These are phyloP conservation scores for Dinochytrium kinnereticum DNA, from an alignment of 371 early-diverging fungal species.

Conservation along the genomic window DNA sequence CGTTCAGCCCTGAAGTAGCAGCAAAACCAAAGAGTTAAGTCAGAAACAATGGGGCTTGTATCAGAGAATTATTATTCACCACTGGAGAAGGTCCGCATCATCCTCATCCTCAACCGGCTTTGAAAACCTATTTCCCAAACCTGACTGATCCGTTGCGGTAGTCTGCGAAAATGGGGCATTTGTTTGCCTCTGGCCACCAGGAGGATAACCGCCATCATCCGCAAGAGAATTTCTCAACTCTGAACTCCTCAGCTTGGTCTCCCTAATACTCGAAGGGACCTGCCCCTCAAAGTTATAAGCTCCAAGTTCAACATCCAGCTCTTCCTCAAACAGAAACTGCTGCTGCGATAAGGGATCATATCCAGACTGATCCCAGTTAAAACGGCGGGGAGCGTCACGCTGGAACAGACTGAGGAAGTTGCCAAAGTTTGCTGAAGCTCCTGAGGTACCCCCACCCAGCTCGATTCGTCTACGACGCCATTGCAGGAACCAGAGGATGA, in stretches of 20 bases:
- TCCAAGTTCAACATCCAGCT: background rate
- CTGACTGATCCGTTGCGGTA: background rate
- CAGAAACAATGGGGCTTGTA: background rate
- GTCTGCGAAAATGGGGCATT: background rate
- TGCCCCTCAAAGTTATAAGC: constrained; percentile 11
- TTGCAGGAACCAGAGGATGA: background rate
- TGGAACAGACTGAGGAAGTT: background rate
- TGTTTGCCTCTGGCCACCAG: background rate
- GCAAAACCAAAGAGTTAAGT: background rate
- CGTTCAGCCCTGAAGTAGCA: constrained; percentile 4
- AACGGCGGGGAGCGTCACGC: background rate
- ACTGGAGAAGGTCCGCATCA: background rate
- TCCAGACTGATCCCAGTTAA: background rate
- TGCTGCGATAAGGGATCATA: constrained; percentile 1
- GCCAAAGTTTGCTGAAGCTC: background rate
- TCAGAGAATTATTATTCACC: no score
- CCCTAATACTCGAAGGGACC: constrained; percentile 2
- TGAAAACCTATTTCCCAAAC: background rate
- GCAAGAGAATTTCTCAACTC: background rate
- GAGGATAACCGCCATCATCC: background rate
- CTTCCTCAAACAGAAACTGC: constrained; percentile 9
- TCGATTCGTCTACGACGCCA: background rate
- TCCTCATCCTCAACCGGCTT: constrained; percentile 5
- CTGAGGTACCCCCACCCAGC: background rate
- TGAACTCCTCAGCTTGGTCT: constrained; percentile 1